Evolutionary conservation across 805 yeast species (phyloP).

Genomic region (Candida maltosa): DNA sequence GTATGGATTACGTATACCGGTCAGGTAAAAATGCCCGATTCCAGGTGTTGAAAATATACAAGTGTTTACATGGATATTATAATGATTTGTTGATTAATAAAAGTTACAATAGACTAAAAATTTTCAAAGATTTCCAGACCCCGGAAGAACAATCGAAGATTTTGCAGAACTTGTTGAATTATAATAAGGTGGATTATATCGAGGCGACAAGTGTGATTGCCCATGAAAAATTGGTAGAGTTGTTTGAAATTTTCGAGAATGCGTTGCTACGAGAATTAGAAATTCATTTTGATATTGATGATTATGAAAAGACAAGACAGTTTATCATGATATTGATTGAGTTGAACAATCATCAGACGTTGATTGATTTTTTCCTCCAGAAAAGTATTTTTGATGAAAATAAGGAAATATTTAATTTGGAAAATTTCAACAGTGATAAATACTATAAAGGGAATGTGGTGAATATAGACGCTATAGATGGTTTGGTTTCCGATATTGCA

Average conservation of each 20-base stretch:
- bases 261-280: slow-evolving; percentile 71
- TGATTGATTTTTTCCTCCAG: slow-evolving; percentile 42
- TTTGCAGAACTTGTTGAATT: slow-evolving; percentile 37
- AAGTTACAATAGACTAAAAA: slow-evolving; percentile 38
- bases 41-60: slow-evolving; percentile 38
- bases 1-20: slow-evolving; percentile 26
- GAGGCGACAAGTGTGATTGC: slow-evolving; percentile 25
- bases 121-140: slow-evolving; percentile 44
- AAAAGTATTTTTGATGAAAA: slow-evolving; percentile 38
- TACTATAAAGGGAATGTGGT: slow-evolving; percentile 15
- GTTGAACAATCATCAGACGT: slow-evolving; percentile 38
- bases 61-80: slow-evolving; percentile 41
- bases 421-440: slow-evolving; percentile 18
- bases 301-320: slow-evolving; percentile 34
- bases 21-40: slow-evolving; percentile 29
- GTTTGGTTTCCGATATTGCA: slow-evolving; percentile 27
- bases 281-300: slow-evolving; percentile 46
- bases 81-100: slow-evolving; percentile 41
- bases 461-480: slow-evolving; percentile 16
- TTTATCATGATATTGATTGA: slow-evolving; percentile 34
- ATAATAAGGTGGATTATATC: slow-evolving; percentile 31
- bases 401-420: slow-evolving; percentile 25
- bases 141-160: slow-evolving; percentile 53
- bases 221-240: slow-evolving; percentile 46
- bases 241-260: slow-evolving; percentile 67